Evolutionary conservation across 805 yeast genomes (phyloP), one percentile per base, ranked within the genome.

Genomic region (Cyberlindnera maritima): DNA sequence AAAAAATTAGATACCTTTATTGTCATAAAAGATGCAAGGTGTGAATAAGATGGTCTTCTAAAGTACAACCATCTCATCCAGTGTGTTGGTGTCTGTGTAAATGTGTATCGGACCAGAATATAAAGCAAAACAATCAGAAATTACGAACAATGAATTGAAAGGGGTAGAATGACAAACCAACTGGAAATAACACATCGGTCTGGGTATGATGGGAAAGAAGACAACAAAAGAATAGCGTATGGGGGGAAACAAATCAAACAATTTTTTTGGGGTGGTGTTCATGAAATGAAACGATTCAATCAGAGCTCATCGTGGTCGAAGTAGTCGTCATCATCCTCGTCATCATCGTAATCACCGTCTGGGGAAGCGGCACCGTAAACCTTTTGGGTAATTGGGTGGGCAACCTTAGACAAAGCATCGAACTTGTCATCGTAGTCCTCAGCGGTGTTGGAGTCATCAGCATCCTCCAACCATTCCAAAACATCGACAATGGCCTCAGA

Each of bases 391-490:
- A 94, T 91, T 68, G 98, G 97, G 69, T 84, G 83, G 40, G 96
- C 96, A 62, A 85, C 73, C 60, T 85, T 79, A 53, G 85, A 79
- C 68, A 92, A 79, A 64, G 85, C 72, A 60, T 86, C 91, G 71
- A 81, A 88, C 73, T 90, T 95, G 69, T 90, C 97, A 47, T 88
- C 95, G 59, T 87, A 85, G 63, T 94, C 99, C 70, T 91, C 97
- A 62, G 85, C 79, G 43, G 96, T 79, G 39, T 97, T 97, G 53
- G 87, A 74, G 48, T 88, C 95, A 61, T 76, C 81, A 70, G 87
- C 81, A 63, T 85, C 96, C 60, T 89, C 96, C 60, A 94, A 72
- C 85, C 92, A 88, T 67, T 85, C 95, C 56, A 85, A 71, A 39
- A 88, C 80, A 68, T 94, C 99, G 66, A 82, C 81, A 60, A 89